Base-by-base conservation (phyloP, 257 asterid species). In the Solanum acaule region DNA sequence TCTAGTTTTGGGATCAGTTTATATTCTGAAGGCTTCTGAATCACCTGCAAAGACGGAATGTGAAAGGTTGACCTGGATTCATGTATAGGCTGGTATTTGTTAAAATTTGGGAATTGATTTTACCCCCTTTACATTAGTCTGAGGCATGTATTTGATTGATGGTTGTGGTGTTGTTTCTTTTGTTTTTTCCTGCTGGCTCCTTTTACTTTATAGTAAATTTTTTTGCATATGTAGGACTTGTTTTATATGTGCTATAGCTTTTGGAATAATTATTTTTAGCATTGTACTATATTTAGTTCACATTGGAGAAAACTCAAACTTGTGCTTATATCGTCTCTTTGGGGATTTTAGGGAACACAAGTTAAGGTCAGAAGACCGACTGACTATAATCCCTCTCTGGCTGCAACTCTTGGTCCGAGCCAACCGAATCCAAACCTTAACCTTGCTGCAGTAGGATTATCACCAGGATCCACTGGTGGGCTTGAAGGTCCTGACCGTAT, bases 301-400 rank as follows among this genome's bases (percentile, higher is more conserved):
- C 73, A 59, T 84, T 84, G 59, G 38, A 65, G 49, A 20, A 65
- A 63, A 79, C 31, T 87, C 63, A 25, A 59, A 71, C 27, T 37
- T 82, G 59, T 33, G 83, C 35, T 46, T 16, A 25, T 83, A 82
- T 42, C 4, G 6, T 68, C 84, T 42, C 73, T 52, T 34, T 23
- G 25, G 23, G 38, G 33, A 16, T 86, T 81, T 82, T 73, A 97
- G 99, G 99, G 99, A 87, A 98, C 98, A 63, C 99, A 98, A 31
- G 98, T 97, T 88, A 97, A 96, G 92, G 99, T 97, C 86, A 94
- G 99, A 91, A 95, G 99, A 88, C 99, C 99, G 8, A 97, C 98
- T 42, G 99, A 97, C 91, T 97, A 97, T 88, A 96, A 97, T 83
- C 99, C 99, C 4, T 96, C 99, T 44, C 92, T 96, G 68, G 99